Percentiles rank a stretch among this genome's conserved stretches.
phyloP scores from a whole-genome alignment of 225 moss, liverwort and hornwort species.

The Pseudisothecium myosuroides region DNA sequence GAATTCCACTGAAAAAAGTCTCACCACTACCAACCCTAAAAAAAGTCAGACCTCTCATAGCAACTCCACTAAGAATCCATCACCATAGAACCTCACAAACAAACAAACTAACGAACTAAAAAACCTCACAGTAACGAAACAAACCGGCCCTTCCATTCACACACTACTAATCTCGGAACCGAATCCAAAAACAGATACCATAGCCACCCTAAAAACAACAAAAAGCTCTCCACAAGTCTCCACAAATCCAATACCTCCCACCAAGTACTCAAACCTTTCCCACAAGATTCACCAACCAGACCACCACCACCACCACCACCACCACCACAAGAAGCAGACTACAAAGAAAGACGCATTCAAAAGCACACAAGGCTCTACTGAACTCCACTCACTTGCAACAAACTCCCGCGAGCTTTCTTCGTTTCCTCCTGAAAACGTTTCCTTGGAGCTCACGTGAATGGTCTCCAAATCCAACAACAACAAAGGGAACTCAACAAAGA shows the following conservation, averaged over 20 bases:
- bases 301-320: not conserved
- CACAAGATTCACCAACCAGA: not conserved
- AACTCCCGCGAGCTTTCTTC: not conserved
- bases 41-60: not conserved
- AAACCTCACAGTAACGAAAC: not conserved
- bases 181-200: not conserved
- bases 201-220: not conserved
- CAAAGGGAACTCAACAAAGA: not conserved
- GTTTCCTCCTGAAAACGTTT: not conserved
- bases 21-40: not conserved
- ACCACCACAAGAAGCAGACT: not conserved
- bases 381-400: not conserved
- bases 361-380: not conserved
- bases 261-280: not conserved
- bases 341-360: not conserved
- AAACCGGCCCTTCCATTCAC: not conserved
- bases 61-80: not conserved
- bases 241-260: not conserved
- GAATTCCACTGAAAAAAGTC: not conserved
- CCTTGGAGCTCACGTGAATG: not conserved
- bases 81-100: not conserved
- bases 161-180: not conserved
- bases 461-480: not conserved
- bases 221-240: not conserved
- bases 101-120: not conserved